Evolutionary conservation across 129 eudicot species (phyloP).

Genomic region (Sambucus nigra): DNA sequence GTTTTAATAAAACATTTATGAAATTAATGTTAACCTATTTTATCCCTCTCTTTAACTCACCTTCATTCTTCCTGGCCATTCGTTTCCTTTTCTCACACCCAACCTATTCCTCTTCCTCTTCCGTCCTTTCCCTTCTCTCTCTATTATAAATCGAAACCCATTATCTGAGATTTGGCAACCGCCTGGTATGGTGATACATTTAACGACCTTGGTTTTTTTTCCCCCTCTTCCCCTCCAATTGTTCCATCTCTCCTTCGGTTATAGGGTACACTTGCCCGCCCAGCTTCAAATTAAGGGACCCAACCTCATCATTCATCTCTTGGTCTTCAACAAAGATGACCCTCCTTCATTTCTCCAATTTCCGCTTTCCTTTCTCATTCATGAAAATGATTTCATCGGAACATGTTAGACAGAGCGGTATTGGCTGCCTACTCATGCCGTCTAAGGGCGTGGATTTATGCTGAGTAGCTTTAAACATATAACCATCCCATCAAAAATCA

Average conservation of each 20-base stretch:
- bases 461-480: conserved; percentile 56
- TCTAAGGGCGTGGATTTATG: conserved; percentile 34
- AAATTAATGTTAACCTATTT: too few relatives aligned
- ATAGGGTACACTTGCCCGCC: conserved; percentile 62
- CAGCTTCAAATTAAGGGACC: conserved; percentile 68
- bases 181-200: conserved; percentile 40
- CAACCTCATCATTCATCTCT: conserved; percentile 40
- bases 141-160: too few relatives aligned
- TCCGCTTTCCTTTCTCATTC: conserved; percentile 43
- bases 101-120: too few relatives aligned
- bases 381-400: conserved; percentile 43
- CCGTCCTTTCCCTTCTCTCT: too few relatives aligned
- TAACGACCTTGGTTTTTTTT: conserved; percentile 59
- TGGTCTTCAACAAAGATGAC: conserved; percentile 35
- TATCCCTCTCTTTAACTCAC: too few relatives aligned
- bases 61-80: too few relatives aligned
- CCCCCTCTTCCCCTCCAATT: conserved; percentile 49
- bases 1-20: too few relatives aligned
- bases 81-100: too few relatives aligned
- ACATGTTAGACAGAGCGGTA: conserved; percentile 27
- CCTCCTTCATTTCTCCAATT: conserved; percentile 47
- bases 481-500: conserved; percentile 96
- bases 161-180: conserved; percentile 86
- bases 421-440: conserved; percentile 40
- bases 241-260: conserved; percentile 28